Conservation (phyloP, 352 stramenopile species). For the Phytopythium vexans region DNA sequence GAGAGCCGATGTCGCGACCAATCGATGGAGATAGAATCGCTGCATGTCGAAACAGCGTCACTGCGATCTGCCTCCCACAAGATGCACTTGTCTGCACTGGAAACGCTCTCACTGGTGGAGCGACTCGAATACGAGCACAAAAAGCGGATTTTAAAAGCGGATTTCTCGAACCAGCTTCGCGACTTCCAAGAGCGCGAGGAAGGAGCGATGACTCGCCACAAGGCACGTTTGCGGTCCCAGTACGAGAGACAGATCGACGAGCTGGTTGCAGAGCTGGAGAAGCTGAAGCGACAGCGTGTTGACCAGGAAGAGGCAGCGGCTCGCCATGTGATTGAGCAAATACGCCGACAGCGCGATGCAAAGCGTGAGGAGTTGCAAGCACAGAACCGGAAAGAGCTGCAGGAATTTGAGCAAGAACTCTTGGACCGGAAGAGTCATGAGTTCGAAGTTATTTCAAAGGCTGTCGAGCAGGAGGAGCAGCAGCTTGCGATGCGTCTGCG, state of each 20-base stretch:
- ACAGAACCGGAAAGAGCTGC: conserved; percentile 45
- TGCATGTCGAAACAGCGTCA: conserved; percentile 52
- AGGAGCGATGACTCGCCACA: conserved; percentile 53
- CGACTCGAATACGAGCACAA: conserved; percentile 74
- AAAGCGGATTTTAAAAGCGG: conserved; percentile 55
- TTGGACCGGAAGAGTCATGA: conserved; percentile 41
- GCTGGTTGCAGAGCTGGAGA: conserved; percentile 53
- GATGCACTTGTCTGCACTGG: conserved; percentile 50
- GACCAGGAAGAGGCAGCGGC: conserved; percentile 59
- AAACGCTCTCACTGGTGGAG: conserved; percentile 45
- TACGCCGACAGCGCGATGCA: conserved; percentile 48
- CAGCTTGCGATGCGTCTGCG: conserved; percentile 23
- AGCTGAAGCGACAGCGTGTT: conserved; percentile 44
- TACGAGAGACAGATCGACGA: conserved; percentile 68
- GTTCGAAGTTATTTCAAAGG: conserved; percentile 31
- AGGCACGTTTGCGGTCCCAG: conserved; percentile 57
- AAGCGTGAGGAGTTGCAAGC: conserved; percentile 43
- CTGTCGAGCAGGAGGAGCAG: conserved; percentile 48
- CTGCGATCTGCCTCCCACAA: conserved; percentile 39
- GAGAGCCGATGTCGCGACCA: conserved; percentile 49
- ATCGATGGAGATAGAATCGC: conserved; percentile 42
- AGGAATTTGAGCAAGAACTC: conserved; percentile 44
- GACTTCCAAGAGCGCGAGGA: conserved; percentile 76
- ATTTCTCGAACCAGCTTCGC: conserved; percentile 59
- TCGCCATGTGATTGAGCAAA: conserved; percentile 42